Base-by-base conservation (phyloP, 2,329 filamentous ascomycete species). In the Penicillium sp. region DNA sequence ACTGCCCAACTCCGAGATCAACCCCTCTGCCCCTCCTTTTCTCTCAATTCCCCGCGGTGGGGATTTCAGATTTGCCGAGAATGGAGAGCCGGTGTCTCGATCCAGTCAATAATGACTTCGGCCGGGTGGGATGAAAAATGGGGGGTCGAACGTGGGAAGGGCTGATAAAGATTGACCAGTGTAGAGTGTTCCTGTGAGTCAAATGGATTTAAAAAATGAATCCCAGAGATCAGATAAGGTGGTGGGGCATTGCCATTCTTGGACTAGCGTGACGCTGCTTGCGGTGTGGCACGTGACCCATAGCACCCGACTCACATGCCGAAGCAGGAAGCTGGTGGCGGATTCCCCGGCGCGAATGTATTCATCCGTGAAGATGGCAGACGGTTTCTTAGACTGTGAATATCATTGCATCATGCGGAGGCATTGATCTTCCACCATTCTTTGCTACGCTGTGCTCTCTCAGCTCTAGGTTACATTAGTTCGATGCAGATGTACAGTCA, bases 191-290 rank as follows among this genome's bases (percentile, higher is more conserved):
- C 46, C 35, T 44, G 53, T 58, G 55, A 58, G 50, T 56, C 55
- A 58, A 56, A 44, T 31, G 24, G 41, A 48, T 56, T 55, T 46
- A 55, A 28, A 54, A 51, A 56, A 52, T 49, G 30, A 52, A 57
- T 50, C 51, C 42, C 25, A 35, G 44, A 36, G 44, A 47, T 50
- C 50, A 58, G 54, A 58, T 58, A 58, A 56, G 53, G 53, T 53
- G 35, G 53, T 53, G 53, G 55, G 44, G 45, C 22, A 36, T 10
- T 10, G 6, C 20, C 16, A 10, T 13, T 10, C 22, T 45, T n/a
- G 33, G 50, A 44, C 31, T 44, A 35, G 35, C 9, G 18, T 30
- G 13, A 13, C 28, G 38, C 56, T 43, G 55, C 31, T 58, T 61
- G 43, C 51, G 40, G 47, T 9, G 2, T 22, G 8, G 25, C 59